Percentiles rank a stretch among this genome's conserved stretches.
Conservation (phyloP, 1,284 basidiomycete species). For the Puccinia brachypodii region DNA sequence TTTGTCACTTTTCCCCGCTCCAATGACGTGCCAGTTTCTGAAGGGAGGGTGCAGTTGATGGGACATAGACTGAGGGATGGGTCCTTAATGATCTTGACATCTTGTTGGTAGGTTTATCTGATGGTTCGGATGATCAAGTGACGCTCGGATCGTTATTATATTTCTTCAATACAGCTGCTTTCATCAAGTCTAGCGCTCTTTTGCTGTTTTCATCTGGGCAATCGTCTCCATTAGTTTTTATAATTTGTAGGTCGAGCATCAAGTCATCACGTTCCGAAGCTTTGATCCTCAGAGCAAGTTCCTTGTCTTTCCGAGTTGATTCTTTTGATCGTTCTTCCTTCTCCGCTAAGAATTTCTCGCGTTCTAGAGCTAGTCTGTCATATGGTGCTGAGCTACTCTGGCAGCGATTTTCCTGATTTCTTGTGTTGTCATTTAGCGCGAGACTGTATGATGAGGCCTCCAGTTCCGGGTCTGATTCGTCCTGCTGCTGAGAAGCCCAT, state of each 20-base stretch:
- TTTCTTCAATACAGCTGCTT: conserved; percentile 26
- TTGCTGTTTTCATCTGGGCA: conserved; percentile 22
- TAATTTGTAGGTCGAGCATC: conserved; percentile 16
- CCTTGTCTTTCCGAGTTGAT: conserved; percentile 22
- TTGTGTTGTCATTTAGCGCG: neutral
- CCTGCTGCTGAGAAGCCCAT: neutral
- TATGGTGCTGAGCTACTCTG: neutral
- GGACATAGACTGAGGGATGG: neutral
- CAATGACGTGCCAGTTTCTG: neutral
- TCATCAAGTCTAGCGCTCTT: neutral
- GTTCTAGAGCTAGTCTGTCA: conserved; percentile 13
- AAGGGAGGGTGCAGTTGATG: neutral
- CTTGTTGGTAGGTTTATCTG: neutral
- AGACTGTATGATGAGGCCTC: conserved; percentile 5
- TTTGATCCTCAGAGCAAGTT: conserved; percentile 24
- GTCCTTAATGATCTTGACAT: neutral
- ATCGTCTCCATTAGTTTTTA: neutral
- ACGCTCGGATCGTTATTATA: neutral
- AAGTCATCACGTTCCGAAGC: conserved; percentile 17
- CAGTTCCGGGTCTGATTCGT: conserved; percentile 17
- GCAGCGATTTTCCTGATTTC: neutral
- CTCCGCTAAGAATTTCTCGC: conserved; percentile 12
- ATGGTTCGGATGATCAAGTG: neutral
- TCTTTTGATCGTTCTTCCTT: conserved; percentile 19
- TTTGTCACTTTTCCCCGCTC: neutral